Conservation (phyloP, 2,329 filamentous ascomycete genomes). For the Furcasterigmium sp. region DNA sequence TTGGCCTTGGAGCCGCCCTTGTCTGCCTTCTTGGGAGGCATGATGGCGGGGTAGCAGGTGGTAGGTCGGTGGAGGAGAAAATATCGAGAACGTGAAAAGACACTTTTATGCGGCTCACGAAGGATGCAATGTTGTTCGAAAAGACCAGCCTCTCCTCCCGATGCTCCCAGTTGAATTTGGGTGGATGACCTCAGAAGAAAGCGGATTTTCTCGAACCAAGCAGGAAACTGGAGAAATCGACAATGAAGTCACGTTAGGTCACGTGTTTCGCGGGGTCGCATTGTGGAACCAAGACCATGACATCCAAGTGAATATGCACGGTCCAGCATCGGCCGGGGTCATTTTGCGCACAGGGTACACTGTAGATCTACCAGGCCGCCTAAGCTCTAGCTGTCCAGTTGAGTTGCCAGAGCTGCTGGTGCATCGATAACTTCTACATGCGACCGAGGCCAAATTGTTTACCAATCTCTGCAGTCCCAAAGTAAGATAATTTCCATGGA, state of each 20-base stretch:
- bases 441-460: no score
- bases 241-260: slow-evolving; percentile 4
- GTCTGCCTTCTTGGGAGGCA: slow-evolving; percentile 67
- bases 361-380: no score
- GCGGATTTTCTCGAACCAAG: slow-evolving; percentile 1
- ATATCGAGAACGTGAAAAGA: no score
- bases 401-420: no score
- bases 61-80: slow-evolving; percentile 7
- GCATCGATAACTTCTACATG: no score
- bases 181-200: slow-evolving; percentile 1
- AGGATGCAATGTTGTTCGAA: neutral
- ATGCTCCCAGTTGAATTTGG: neutral
- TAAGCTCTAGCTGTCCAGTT: slow-evolving; percentile 2
- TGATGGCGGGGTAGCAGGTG: slow-evolving; percentile 37
- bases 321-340: no score
- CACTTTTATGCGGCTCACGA: no score
- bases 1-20: slow-evolving; percentile 31
- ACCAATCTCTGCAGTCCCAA: no score
- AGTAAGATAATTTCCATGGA: no score
- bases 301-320: neutral
- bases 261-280: slow-evolving; percentile 3
- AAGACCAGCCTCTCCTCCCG: neutral
- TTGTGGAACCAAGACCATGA: neutral
- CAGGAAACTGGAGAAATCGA: slow-evolving; percentile 3
- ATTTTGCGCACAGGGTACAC: no score